Percentiles rank a stretch among this genome's conserved stretches.
Conservation (phyloP, 2,329 filamentous ascomycete species). For the Zymoseptoria tritici region DNA sequence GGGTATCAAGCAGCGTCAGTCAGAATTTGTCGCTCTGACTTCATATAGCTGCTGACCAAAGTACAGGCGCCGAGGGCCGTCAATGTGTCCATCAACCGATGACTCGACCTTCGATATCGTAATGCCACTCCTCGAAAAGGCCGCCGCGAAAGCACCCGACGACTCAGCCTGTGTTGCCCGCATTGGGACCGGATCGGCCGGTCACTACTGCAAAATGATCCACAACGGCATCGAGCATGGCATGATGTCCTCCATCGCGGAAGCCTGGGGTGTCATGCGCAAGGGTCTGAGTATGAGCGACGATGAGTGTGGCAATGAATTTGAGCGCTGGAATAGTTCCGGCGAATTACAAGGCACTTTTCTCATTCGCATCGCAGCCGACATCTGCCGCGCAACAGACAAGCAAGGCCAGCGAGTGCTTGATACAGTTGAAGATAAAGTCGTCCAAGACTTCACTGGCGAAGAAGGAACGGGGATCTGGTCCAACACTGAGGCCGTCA, state of each 20-base stretch:
- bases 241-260: constrained; percentile 56
- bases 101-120: constrained; percentile 50
- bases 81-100: constrained; percentile 60
- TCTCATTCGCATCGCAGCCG: constrained; percentile 54
- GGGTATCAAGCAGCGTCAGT: constrained; percentile 57
- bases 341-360: constrained; percentile 55
- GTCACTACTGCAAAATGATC: constrained; percentile 70
- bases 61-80: constrained; percentile 50
- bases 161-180: constrained; percentile 54
- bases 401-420: constrained; percentile 44
- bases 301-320: constrained; percentile 53
- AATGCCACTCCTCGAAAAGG: constrained; percentile 53
- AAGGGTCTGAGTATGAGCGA: constrained; percentile 51
- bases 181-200: constrained; percentile 55
- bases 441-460: constrained; percentile 61
- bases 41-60: not conserved
- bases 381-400: constrained; percentile 51
- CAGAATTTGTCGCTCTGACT: not conserved
- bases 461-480: constrained; percentile 62
- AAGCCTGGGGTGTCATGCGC: constrained; percentile 58
- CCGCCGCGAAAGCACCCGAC: constrained; percentile 55
- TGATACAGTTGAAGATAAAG: constrained; percentile 58
- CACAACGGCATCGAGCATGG: constrained; percentile 69
- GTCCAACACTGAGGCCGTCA: constrained; percentile 55
- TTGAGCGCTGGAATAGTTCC: constrained; percentile 52